phyloP scores from a whole-genome alignment of 1,139 yeast genomes.

The Debaryomycetaceae sp. region DNA sequence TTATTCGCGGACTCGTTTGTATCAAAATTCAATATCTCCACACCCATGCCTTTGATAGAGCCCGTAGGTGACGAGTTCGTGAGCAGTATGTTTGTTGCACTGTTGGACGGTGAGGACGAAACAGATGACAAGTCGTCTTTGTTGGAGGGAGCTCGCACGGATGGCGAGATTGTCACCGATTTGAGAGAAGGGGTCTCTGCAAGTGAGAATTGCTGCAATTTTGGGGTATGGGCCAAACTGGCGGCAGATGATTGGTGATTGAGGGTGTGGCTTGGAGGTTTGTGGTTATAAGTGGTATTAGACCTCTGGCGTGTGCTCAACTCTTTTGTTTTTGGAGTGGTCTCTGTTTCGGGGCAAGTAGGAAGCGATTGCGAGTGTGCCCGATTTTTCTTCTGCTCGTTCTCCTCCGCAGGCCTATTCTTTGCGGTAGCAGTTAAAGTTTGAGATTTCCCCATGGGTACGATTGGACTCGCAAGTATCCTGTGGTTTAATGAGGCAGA shows the following conservation, averaged over 20 bases:
- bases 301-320: slow-evolving; percentile 19
- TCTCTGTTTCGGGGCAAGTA: slow-evolving; percentile 9
- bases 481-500: slow-evolving; percentile 21
- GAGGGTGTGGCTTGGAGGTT: slow-evolving; percentile 9
- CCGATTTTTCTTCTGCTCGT: slow-evolving; percentile 12
- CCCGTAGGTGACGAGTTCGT: not conserved
- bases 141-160: slow-evolving; percentile 16
- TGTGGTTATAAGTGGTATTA: slow-evolving; percentile 21
- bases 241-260: not conserved
- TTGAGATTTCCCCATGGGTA: slow-evolving; percentile 22
- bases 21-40: not conserved
- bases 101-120: not conserved
- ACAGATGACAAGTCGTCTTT: not conserved
- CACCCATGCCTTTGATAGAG: not conserved
- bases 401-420: not conserved
- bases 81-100: not conserved
- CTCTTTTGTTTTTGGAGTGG: slow-evolving; percentile 3
- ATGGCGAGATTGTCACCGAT: slow-evolving; percentile 40
- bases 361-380: slow-evolving; percentile 40
- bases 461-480: slow-evolving; percentile 34
- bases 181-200: slow-evolving; percentile 33
- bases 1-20: not conserved
- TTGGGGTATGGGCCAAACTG: slow-evolving; percentile 5
- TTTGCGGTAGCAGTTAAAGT: not conserved
- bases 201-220: slow-evolving; percentile 12